Base-by-base conservation (phyloP, 805 yeast genomes). In the Alloascoidea africana region DNA sequence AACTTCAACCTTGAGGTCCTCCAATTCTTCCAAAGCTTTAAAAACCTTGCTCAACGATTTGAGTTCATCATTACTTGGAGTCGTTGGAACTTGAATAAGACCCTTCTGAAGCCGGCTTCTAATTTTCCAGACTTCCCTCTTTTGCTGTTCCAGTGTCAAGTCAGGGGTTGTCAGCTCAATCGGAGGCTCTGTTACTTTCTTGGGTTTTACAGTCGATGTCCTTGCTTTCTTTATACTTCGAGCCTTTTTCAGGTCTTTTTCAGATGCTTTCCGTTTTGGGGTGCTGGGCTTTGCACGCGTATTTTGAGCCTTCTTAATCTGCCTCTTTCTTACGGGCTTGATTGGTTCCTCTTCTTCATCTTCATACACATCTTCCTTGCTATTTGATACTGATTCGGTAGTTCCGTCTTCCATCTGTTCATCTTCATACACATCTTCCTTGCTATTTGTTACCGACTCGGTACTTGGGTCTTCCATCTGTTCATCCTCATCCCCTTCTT, bases 1-100 rank as follows among this genome's bases (percentile, higher is more conserved):
- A 30, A 64, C 51, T 15, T 58, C 59, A 8, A 23, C 8, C n/a
- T 23, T n/a, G 13, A 33, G 39, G n/a, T 35, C 32, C 3, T 65
- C 62, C 41, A 63, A 60, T 30, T 61, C 64, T 14, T 54, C 60
- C 33, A 66, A 52, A 36, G 40, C 11, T 33, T 39, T 30, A n/a
- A 23, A 23, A 23, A 23, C 30, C n/a, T 8, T 8, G 30, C n/a
- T 23, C n/a, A 23, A 8, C 30, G 8, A 8, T 23, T 23, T n/a
- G 8, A 23, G n/a, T 23, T 23, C 30, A 8, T 23, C 30, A 8
- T 23, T n/a, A 23, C n/a, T 23, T 8, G 30, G 30, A n/a, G n/a
- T 8, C n/a, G 30, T 23, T 23, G 30, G 30, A 8, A n/a, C 13
- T 23, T 23, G 30, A 8, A 23, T 8, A 8, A 23, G n/a, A 23